Percentiles rank a stretch among this genome's conserved stretches.
These are phyloP conservation scores for Microdochium nivale DNA, from an alignment of 2,329 filamentous ascomycete genomes.

Conservation along the genomic window DNA sequence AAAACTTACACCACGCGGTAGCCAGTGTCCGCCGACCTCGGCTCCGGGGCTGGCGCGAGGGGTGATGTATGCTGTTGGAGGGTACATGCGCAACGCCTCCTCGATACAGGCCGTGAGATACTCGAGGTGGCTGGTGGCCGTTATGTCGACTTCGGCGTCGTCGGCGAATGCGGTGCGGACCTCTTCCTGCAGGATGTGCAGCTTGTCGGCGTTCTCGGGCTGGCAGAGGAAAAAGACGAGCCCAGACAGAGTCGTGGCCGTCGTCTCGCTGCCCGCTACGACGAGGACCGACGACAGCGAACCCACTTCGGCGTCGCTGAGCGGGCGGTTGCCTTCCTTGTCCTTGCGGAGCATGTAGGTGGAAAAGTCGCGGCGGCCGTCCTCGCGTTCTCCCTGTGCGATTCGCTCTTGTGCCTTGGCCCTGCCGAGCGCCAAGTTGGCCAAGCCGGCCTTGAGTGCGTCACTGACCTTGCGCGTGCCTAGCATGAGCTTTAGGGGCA, in stretches of 20 bases:
- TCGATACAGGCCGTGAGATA: conserved; percentile 21
- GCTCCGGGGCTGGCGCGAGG: not conserved
- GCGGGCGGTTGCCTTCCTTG: conserved; percentile 1
- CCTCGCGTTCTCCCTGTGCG: not conserved
- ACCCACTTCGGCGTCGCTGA: conserved; percentile 11
- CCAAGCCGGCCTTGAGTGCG: conserved; percentile 2
- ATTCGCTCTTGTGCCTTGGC: not conserved
- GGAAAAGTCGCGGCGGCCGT: not conserved
- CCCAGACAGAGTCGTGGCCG: conserved; percentile 34
- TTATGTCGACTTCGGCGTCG: conserved; percentile 18
- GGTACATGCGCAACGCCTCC: conserved; percentile 18
- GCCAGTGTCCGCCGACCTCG: not conserved
- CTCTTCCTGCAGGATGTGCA: conserved; percentile 28
- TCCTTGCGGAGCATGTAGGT: not conserved
- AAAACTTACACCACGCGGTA: not conserved
- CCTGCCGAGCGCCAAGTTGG: not conserved
- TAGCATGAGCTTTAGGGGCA: not conserved
- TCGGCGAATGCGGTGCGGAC: conserved; percentile 25
- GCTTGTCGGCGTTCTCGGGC: conserved; percentile 22
- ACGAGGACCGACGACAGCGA: conserved; percentile 22
- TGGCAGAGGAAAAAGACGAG: conserved; percentile 28
- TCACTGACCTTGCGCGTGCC: conserved; percentile 4
- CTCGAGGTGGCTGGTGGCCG: conserved; percentile 11
- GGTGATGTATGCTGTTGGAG: not conserved
- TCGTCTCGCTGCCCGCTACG: conserved; percentile 41